Evolutionary conservation across 1,284 basidiomycete genomes (phyloP), one percentile per base, ranked within the genome.

Genomic region (Malassezia vespertilionis): DNA sequence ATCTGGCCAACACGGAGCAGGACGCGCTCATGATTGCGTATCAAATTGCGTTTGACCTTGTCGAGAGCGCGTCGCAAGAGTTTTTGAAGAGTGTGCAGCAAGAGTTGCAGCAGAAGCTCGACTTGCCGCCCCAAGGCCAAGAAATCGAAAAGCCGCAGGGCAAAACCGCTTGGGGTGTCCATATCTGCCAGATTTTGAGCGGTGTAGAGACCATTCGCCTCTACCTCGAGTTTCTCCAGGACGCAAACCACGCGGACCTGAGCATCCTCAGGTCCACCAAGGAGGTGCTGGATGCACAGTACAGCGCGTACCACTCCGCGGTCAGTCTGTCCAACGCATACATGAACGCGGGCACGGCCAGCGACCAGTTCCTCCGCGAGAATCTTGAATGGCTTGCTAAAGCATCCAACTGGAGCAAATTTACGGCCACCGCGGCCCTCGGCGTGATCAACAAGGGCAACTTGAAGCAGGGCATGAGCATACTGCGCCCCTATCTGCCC

Each of bases 371-470:
- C 56, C 46, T 70, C 41, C 62, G 68, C 33, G 66, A 69, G 42
- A 70, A 69, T 52, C 59, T 70, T 40, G 68, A 69, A 26, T 70
- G 68, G 68, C 61, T 70, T 18, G 66, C 66, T 31, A 67, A 67
- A 51, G 68, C 68, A 14, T 64, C 63, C 58, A 70, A 70, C 52
- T 70, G 68, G 68, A 62, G 58, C 57, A 70, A 70, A 52, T 70
- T 70, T 45, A 69, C 66, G 9, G 68, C 68, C 15, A 70, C 68
- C 12, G 65, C 68, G 12, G 68, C 68, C 15, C 57, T 70, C 18
- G 68, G 68, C 34, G 67, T 70, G 32, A 57, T 70, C 51, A 63
- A 70, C 55, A 67, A 67, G 48, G 68, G 68, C 41, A 67, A 65
- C 52, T 54, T 70, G 31, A 57, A 58, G 42, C 64, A 69, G 49